These are phyloP conservation scores for Termitomyces sp. DNA, from an alignment of 768 basidiomycete species.

Conservation along the genomic window DNA sequence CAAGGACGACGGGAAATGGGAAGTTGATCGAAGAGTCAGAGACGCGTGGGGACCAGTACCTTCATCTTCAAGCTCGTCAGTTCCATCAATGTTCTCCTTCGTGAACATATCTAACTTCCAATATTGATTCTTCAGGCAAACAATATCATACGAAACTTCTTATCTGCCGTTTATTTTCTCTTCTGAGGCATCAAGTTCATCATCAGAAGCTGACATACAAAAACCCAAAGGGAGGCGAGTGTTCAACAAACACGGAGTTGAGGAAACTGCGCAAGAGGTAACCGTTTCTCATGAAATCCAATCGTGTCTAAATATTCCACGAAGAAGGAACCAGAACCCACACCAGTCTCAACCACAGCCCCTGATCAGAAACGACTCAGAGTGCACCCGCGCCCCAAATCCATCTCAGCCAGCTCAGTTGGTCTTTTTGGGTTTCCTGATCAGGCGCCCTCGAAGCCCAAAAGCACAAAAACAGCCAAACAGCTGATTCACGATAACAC, in stretches of 20 bases:
- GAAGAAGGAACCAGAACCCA: constrained; percentile 18
- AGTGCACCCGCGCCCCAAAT: constrained; percentile 22
- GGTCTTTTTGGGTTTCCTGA: constrained; percentile 23
- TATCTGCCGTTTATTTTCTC: constrained; percentile 67
- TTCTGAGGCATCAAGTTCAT: constrained; percentile 26
- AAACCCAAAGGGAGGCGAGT: constrained; percentile 49
- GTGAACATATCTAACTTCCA: background rate
- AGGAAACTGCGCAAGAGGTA: constrained; percentile 37
- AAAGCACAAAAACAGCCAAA: constrained; percentile 39
- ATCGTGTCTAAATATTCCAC: constrained; percentile 20
- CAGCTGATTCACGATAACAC: constrained; percentile 45
- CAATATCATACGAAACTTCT: constrained; percentile 55
- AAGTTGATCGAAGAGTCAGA: constrained; percentile 49
- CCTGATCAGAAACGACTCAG: constrained; percentile 12
- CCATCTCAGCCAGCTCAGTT: constrained; percentile 24
- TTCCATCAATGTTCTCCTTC: constrained; percentile 13
- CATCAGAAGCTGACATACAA: constrained; percentile 17
- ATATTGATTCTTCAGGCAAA: constrained; percentile 18
- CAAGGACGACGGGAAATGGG: constrained; percentile 67
- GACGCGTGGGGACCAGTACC: constrained; percentile 48
- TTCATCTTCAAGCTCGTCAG: constrained; percentile 20
- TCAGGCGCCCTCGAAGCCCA: constrained; percentile 24
- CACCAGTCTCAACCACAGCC: constrained; percentile 6
- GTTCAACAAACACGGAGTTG: constrained; percentile 49
- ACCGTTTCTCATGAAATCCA: constrained; percentile 2